These are phyloP conservation scores for Paralagenidium karlingii DNA, from an alignment of 352 stramenopile species.

Conservation along the genomic window DNA sequence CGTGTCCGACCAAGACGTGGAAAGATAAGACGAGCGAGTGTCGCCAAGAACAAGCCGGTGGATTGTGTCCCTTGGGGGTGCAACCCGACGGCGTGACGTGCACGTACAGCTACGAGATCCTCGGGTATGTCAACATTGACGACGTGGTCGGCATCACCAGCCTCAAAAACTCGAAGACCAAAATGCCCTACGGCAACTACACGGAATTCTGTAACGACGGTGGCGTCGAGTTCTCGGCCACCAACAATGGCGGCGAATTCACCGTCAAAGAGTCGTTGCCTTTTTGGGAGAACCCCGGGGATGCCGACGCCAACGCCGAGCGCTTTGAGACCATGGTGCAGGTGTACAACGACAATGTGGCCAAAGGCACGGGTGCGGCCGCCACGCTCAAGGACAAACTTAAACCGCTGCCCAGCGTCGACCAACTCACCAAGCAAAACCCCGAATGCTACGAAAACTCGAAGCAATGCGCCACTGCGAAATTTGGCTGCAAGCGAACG, in stretches of 20 bases:
- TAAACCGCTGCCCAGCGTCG: conserved; percentile 31
- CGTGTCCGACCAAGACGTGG: conserved; percentile 26
- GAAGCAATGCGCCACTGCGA: conserved; percentile 20
- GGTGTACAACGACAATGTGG: conserved; percentile 35
- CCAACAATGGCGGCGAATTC: conserved; percentile 18
- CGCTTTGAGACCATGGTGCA: conserved; percentile 29
- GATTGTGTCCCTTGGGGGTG: conserved; percentile 25
- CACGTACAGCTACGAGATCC: conserved; percentile 46
- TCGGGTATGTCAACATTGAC: conserved; percentile 42
- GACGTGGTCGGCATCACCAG: conserved; percentile 46
- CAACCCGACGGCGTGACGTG: conserved; percentile 30
- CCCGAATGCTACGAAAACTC: conserved; percentile 60
- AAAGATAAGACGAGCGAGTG: conserved; percentile 35
- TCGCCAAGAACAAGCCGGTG: conserved; percentile 20
- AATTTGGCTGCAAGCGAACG: conserved; percentile 33
- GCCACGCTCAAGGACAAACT: conserved; percentile 18
- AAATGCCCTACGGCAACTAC: conserved; percentile 15
- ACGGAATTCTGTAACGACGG: conserved; percentile 31
- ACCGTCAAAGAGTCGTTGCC: conserved; percentile 22
- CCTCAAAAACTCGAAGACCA: conserved; percentile 11
- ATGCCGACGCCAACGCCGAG: conserved; percentile 22
- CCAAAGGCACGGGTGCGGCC: conserved; percentile 8
- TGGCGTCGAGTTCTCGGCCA: conserved; percentile 32
- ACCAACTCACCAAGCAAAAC: conserved; percentile 24
- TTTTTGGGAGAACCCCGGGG: conserved; percentile 50